Percentiles rank a stretch among this genome's conserved stretches.
Conservation (phyloP, 169 alveolate genomes). For the Ichthyophthirius multifiliis region DNA sequence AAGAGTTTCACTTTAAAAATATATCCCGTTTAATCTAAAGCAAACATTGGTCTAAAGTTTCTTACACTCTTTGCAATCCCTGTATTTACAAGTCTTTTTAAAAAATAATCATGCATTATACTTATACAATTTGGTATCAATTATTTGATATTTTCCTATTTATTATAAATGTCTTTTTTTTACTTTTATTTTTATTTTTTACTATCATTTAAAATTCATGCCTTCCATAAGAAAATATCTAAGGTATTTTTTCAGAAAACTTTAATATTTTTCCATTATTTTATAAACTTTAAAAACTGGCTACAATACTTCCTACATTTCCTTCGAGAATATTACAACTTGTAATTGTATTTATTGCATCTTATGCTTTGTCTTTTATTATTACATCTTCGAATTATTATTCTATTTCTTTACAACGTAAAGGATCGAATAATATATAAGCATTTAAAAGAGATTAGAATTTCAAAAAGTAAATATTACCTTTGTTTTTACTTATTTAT, state of each 20-base stretch:
- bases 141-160: neutral
- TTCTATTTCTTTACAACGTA: neutral
- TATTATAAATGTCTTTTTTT: neutral
- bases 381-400: neutral
- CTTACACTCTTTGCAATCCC: neutral
- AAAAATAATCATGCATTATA: neutral
- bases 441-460: neutral
- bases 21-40: neutral
- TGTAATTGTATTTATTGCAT: neutral
- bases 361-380: neutral
- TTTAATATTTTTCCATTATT: constrained; percentile 9
- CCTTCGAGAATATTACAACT: constrained; percentile 1
- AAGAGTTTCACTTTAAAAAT: neutral
- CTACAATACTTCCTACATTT: constrained; percentile 16
- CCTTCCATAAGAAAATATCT: neutral
- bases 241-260: neutral
- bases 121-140: neutral
- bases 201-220: neutral
- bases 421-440: neutral
- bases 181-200: neutral
- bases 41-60: constrained; percentile 5
- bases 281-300: neutral
- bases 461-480: neutral
- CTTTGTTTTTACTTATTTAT: neutral
- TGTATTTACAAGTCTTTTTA: neutral